Evolutionary conservation across 331 rosid genomes (phyloP), one percentile per base, ranked within the genome.

Genomic region (Phaseolus coccineus): DNA sequence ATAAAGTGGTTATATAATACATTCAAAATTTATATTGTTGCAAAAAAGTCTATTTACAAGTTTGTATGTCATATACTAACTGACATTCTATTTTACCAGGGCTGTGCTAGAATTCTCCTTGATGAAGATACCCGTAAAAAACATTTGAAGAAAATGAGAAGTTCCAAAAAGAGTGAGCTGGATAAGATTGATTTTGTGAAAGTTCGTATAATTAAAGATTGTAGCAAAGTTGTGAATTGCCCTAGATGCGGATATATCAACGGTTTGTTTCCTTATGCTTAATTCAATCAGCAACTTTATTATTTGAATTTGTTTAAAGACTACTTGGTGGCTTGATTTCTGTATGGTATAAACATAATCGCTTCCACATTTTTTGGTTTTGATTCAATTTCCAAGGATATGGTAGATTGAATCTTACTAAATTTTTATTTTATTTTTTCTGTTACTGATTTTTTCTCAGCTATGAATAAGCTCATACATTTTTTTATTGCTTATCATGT

Each of bases 81-180:
- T 46, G 68, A 63, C 50, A 71, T 76, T 73, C 48, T 77, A 19
- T 33, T 39, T 69, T 24, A 27, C 58, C 88, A 95, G 99, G 69
- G 86, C 1, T 95, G 99, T 89, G 89, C 97, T 71, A 88, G 97
- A 24, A 67, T 92, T 84, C 92, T 92, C 76, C 79, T 95, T 37
- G 84, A 80, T 24, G 97, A 93, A 46, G 57, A 77, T n/a, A 4
- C 42, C 25, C 85, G 83, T n/a, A 86, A 64, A 77, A 85, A 72
- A 1, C 74, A 59, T 44, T 82, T 95, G 87, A 90, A 59, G 81
- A 90, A 84, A 86, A 89, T 92, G 90, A 91, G 97, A 84, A 88
- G 77, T 42, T 75, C 91, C 48, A 93, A 84, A 81, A 51, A 78
- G 64, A 95, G 89, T 75, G 73, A 86, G 35, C 53, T 83, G 84